Conservation (phyloP, 169 alveolate species). For the Eimeria brunetti region DNA sequence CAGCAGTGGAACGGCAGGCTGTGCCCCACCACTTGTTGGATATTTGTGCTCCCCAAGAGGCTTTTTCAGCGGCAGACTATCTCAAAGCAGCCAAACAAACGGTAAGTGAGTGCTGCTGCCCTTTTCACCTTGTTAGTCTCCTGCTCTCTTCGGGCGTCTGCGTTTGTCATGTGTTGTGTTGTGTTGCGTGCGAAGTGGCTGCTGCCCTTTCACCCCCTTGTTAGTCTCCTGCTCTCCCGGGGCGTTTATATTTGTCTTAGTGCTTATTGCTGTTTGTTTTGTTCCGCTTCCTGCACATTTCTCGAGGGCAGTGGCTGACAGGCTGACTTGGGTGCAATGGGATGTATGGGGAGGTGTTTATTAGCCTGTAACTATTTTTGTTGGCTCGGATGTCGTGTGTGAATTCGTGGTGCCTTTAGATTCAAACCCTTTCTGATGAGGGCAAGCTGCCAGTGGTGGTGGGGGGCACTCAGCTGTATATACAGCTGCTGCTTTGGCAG, state of each 20-base stretch:
- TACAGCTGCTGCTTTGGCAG: conserved; percentile 67
- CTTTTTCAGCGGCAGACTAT: conserved; percentile 52
- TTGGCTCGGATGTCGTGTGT: too few relatives aligned
- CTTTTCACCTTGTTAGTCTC: too few relatives aligned
- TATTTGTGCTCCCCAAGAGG: conserved; percentile 28
- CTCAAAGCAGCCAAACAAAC: conserved; percentile 40
- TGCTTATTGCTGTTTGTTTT: background rate
- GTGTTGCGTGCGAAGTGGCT: background rate
- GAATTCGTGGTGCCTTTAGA: background rate
- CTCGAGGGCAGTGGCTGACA: too few relatives aligned
- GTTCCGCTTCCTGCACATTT: background rate
- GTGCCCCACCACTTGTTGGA: conserved; percentile 73
- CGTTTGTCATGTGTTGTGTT: too few relatives aligned
- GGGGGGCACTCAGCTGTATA: conserved; percentile 79
- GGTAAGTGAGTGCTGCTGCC: too few relatives aligned
- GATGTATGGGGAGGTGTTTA: too few relatives aligned
- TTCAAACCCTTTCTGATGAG: background rate
- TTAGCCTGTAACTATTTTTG: background rate
- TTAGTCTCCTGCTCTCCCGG: too few relatives aligned
- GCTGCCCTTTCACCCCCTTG: background rate
- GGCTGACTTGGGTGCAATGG: too few relatives aligned
- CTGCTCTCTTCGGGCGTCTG: too few relatives aligned
- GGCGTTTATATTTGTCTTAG: background rate
- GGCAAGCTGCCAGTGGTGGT: conserved; percentile 74
- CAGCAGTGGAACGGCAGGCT: conserved; percentile 40